Conservation (phyloP, 2,329 filamentous ascomycete genomes). For the Bimuria novae-zelandiae region DNA sequence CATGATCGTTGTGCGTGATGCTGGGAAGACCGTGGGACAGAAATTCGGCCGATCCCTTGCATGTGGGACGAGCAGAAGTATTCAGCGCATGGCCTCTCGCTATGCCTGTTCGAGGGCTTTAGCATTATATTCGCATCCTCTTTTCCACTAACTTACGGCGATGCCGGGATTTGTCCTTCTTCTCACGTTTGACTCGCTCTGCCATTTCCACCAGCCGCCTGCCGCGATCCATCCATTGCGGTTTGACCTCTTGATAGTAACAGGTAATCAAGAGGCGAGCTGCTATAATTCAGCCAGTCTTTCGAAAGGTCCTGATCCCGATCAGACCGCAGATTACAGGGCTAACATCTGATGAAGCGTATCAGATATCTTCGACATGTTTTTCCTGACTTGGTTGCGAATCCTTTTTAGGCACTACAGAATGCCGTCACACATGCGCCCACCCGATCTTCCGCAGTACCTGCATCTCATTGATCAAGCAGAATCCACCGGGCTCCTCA, state of each 20-base stretch:
- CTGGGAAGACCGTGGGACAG: not conserved
- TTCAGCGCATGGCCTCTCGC: too few relatives aligned
- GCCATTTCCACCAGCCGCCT: slow-evolving; percentile 55
- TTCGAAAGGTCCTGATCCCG: too few relatives aligned
- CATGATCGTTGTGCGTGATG: not conserved
- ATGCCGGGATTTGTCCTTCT: slow-evolving; percentile 59
- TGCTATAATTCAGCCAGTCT: too few relatives aligned
- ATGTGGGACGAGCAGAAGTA: not conserved
- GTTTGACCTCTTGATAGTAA: slow-evolving; percentile 55
- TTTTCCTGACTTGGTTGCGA: too few relatives aligned
- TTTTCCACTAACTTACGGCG: slow-evolving; percentile 29
- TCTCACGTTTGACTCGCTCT: slow-evolving; percentile 60
- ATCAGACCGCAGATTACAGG: too few relatives aligned
- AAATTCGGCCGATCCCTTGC: not conserved
- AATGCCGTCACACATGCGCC: slow-evolving; percentile 26
- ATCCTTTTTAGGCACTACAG: too few relatives aligned
- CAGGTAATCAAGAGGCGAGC: slow-evolving; percentile 61
- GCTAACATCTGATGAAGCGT: too few relatives aligned
- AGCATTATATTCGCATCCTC: not conserved
- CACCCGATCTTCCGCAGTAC: slow-evolving; percentile 34
- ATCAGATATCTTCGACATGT: too few relatives aligned
- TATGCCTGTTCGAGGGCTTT: not conserved
- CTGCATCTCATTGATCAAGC: slow-evolving; percentile 42
- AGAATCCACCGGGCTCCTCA: slow-evolving; percentile 27
- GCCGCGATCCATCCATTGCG: slow-evolving; percentile 37